A percentile compares a stretch with the other conserved stretches of the same genome.
Evolutionary conservation across 805 yeast genomes (phyloP).

Genomic region (Blastobotrys mokoenaii): DNA sequence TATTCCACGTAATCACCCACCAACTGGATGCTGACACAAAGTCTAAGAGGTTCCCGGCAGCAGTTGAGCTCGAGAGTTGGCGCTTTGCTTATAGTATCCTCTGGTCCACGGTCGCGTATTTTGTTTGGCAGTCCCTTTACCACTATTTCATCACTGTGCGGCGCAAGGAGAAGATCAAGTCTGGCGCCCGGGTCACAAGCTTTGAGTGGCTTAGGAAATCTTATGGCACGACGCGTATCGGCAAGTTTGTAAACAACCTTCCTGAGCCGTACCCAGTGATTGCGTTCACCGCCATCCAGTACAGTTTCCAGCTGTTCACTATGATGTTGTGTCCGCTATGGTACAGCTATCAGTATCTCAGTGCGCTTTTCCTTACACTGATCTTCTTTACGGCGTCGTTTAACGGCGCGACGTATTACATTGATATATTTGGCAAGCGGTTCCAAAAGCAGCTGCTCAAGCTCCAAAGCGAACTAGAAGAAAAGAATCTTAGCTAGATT

Average conservation of each 20-base stretch:
- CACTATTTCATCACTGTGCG: slow-evolving; percentile 87
- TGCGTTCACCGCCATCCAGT: slow-evolving; percentile 81
- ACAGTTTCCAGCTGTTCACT: slow-evolving; percentile 73
- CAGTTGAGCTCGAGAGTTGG: slow-evolving; percentile 62
- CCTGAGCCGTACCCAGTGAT: slow-evolving; percentile 83
- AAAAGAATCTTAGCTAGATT: slow-evolving; percentile 35
- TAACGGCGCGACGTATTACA: slow-evolving; percentile 91
- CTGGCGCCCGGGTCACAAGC: slow-evolving; percentile 72
- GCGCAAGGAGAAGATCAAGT: slow-evolving; percentile 68
- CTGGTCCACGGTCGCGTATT: slow-evolving; percentile 73
- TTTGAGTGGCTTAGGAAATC: slow-evolving; percentile 75
- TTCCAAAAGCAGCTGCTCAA: slow-evolving; percentile 77
- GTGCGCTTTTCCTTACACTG: slow-evolving; percentile 55
- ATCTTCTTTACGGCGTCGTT: slow-evolving; percentile 78
- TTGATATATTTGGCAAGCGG: slow-evolving; percentile 84
- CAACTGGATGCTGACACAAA: slow-evolving; percentile 49
- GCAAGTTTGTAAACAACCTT: slow-evolving; percentile 67
- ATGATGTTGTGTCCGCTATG: slow-evolving; percentile 89
- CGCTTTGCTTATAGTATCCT: slow-evolving; percentile 59
- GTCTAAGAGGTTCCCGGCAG: slow-evolving; percentile 66
- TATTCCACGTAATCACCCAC: slow-evolving; percentile 81
- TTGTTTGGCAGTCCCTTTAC: slow-evolving; percentile 83
- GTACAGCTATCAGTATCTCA: slow-evolving; percentile 60
- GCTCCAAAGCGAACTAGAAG: slow-evolving; percentile 62
- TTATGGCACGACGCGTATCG: slow-evolving; percentile 56